A percentile compares a stretch with the other conserved stretches of the same genome.
Evolutionary conservation across 345 rosid genomes (phyloP).

Genomic region (Gossypium ekmanianum): DNA sequence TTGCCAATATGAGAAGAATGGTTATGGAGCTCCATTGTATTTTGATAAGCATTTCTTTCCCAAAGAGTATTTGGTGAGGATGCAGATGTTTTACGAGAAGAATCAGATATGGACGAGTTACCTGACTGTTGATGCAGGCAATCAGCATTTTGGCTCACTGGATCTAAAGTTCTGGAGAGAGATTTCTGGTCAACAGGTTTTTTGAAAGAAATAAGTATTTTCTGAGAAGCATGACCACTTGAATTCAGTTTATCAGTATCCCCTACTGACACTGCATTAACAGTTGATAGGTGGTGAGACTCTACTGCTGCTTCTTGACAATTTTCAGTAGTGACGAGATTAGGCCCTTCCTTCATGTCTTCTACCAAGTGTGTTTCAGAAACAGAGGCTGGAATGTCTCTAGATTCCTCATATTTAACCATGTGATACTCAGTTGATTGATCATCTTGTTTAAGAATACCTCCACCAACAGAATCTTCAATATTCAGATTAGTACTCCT

Average conservation of each 20-base stretch:
- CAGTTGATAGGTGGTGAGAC: constrained; percentile 13
- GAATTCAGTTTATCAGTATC: constrained; percentile 5
- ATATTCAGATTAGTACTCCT: constrained; percentile 6
- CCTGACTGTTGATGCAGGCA: constrained; percentile 24
- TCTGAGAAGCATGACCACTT: constrained; percentile 19
- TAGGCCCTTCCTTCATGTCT: constrained; percentile 16
- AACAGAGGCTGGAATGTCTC: constrained; percentile 13
- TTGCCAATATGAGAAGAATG: constrained; percentile 22
- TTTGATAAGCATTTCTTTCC: constrained; percentile 16
- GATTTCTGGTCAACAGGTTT: constrained; percentile 21
- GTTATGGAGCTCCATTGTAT: constrained; percentile 18
- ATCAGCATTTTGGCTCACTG: constrained; percentile 25
- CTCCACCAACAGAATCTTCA: constrained; percentile 22
- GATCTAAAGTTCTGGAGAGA: constrained; percentile 19
- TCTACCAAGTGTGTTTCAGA: constrained; percentile 15
- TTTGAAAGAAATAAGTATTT: constrained; percentile 11
- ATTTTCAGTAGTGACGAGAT: constrained; percentile 1
- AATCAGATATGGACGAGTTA: constrained; percentile 33
- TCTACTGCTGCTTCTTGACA: constrained; percentile 16
- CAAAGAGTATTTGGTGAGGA: constrained; percentile 21
- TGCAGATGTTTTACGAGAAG: constrained; percentile 23
- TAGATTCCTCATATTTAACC: constrained; percentile 6
- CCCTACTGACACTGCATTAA: constrained; percentile 10
- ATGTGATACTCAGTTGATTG: constrained; percentile 18
- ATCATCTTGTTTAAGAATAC: constrained; percentile 9